phyloP scores from a whole-genome alignment of 2,329 filamentous ascomycete genomes.

The Diaporthe citrichinensis region DNA sequence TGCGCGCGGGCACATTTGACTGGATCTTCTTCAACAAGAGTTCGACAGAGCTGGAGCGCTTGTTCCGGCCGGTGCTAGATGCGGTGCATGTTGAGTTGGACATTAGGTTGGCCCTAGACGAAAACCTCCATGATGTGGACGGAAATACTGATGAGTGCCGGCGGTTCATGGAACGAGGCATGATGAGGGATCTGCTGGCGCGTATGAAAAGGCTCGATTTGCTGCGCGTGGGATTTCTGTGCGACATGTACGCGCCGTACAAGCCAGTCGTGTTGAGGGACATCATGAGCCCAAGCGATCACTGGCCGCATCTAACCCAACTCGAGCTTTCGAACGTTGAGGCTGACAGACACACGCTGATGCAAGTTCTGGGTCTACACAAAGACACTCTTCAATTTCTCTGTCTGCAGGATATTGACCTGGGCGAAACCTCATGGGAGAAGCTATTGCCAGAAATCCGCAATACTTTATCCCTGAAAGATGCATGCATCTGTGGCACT shows the following conservation, averaged over 20 bases:
- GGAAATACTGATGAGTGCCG: neutral
- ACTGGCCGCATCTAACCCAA: neutral
- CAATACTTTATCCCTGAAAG: neutral
- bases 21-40: constrained; percentile 10
- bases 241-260: neutral
- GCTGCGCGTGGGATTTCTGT: neutral
- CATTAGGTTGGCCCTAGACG: neutral
- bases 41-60: neutral
- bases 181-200: neutral
- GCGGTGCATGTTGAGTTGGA: neutral
- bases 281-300: neutral
- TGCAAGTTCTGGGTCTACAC: neutral
- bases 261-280: neutral
- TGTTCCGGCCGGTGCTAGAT: neutral
- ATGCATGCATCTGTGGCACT: neutral
- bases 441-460: constrained; percentile 1
- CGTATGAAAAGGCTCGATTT: neutral
- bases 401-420: neutral
- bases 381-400: constrained; percentile 3
- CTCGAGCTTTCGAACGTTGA: neutral
- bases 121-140: neutral
- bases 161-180: neutral
- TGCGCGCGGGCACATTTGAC: neutral
- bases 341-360: neutral
- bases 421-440: constrained; percentile 1